Evolutionary conservation across 2,329 filamentous ascomycete genomes (phyloP).

Genomic region (Arachnopeziza araneosa): DNA sequence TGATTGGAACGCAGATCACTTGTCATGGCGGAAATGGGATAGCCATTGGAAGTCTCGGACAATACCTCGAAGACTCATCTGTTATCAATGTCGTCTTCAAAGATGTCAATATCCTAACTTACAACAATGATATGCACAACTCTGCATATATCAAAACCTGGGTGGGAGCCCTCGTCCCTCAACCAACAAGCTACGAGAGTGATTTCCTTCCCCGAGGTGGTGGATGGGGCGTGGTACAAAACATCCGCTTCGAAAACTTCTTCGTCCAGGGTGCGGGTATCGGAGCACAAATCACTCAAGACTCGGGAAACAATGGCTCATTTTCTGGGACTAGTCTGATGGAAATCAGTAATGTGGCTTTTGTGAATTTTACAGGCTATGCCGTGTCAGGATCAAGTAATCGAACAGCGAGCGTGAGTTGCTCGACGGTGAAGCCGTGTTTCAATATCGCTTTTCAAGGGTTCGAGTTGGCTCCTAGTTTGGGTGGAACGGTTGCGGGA

Average conservation of each 20-base stretch:
- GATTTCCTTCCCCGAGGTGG: conserved; percentile 43
- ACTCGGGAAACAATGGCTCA: conserved; percentile 45
- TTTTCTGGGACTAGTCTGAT: conserved; percentile 44
- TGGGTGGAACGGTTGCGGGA: conserved; percentile 13
- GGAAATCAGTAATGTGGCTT: conserved; percentile 43
- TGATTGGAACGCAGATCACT: conserved; percentile 26
- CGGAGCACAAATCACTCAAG: conserved; percentile 41
- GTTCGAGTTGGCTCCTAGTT: conserved; percentile 26
- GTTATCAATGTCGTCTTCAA: conserved; percentile 45
- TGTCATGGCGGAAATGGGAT: conserved; percentile 51
- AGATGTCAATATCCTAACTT: conserved; percentile 39
- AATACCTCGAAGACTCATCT: conserved; percentile 48
- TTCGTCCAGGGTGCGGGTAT: conserved; percentile 39
- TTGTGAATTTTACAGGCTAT: conserved; percentile 47
- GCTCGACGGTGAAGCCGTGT: conserved; percentile 43
- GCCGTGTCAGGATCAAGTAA: conserved; percentile 27
- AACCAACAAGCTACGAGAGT: conserved; percentile 41
- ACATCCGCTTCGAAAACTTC: conserved; percentile 48
- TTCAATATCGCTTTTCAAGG: conserved; percentile 44
- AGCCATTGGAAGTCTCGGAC: conserved; percentile 49
- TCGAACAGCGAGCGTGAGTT: conserved; percentile 39
- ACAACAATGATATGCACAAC: conserved; percentile 43
- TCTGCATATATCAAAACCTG: conserved; percentile 52
- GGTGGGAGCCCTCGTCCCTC: conserved; percentile 42
- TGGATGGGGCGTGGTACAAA: conserved; percentile 47